phyloP scores from a whole-genome alignment of 495 filamentous ascomycete species.

The Penicillium bovifimosum region DNA sequence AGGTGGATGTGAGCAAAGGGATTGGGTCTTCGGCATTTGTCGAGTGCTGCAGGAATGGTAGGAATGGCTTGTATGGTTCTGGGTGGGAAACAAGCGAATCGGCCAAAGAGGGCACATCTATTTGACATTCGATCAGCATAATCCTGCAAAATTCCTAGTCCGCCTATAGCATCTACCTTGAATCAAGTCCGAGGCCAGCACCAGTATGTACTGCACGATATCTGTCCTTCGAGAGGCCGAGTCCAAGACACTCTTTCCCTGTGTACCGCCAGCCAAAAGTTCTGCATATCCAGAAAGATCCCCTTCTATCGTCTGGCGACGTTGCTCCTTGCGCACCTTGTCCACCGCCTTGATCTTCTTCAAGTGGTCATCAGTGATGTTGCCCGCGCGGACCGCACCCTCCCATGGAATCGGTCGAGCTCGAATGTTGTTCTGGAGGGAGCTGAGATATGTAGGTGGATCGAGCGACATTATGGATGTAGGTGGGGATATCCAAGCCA shows the following conservation, averaged over 20 bases:
- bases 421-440: slow-evolving; percentile 92
- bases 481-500: slow-evolving; percentile 5
- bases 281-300: slow-evolving; percentile 72
- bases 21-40: slow-evolving; percentile 78
- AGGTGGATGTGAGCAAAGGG: slow-evolving; percentile 82
- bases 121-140: slow-evolving; percentile 1
- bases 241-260: slow-evolving; percentile 73
- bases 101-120: slow-evolving; percentile 74
- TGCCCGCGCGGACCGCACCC: slow-evolving; percentile 87
- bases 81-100: slow-evolving; percentile 67
- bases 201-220: slow-evolving; percentile 91
- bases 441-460: slow-evolving; percentile 82
- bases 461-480: slow-evolving; percentile 70
- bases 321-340: slow-evolving; percentile 86
- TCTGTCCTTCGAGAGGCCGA: slow-evolving; percentile 71
- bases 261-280: slow-evolving; percentile 70
- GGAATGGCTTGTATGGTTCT: slow-evolving; percentile 76
- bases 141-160: not conserved
- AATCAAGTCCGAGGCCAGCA: slow-evolving; percentile 81
- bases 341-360: slow-evolving; percentile 97
- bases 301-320: slow-evolving; percentile 70
- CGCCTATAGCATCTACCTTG: slow-evolving; percentile 51
- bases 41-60: slow-evolving; percentile 78
- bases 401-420: slow-evolving; percentile 95
- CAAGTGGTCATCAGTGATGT: slow-evolving; percentile 89